Percentiles rank a stretch among this genome's conserved stretches.
Evolutionary conservation across 106 monocot species (phyloP).

Genomic region (Dioscorea zingiberensis): DNA sequence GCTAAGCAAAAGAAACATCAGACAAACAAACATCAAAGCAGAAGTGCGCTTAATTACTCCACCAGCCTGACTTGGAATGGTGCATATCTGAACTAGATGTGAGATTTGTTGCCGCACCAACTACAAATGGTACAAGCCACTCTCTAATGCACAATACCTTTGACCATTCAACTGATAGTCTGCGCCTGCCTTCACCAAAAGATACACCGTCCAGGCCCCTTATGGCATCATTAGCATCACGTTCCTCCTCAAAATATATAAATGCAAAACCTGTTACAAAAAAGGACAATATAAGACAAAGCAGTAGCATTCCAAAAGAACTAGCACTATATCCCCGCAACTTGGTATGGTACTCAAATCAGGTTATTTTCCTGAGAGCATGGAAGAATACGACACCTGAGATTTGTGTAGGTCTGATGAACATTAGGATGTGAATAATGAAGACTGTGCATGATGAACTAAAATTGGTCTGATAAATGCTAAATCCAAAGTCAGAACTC

Average conservation of each 20-base stretch:
- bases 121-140: neutral
- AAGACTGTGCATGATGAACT: conserved; percentile 42
- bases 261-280: conserved; percentile 76
- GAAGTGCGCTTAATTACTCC: too few relatives aligned
- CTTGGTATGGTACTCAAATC: too few relatives aligned
- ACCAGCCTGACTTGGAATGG: too few relatives aligned
- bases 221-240: conserved; percentile 83
- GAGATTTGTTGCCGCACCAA: too few relatives aligned
- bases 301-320: too few relatives aligned
- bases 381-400: conserved; percentile 67
- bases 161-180: conserved; percentile 79
- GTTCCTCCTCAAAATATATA: conserved; percentile 80
- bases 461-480: conserved; percentile 40
- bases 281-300: neutral
- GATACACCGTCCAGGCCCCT: conserved; percentile 46
- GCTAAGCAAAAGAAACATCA: conserved; percentile 11
- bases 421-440: conserved; percentile 42
- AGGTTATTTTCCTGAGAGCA: conserved; percentile 13
- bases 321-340: too few relatives aligned
- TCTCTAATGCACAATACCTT: conserved; percentile 31
- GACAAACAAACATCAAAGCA: too few relatives aligned
- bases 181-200: conserved; percentile 63
- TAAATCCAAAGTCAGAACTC: conserved; percentile 38
- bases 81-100: too few relatives aligned
- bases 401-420: conserved; percentile 37